These are phyloP conservation scores for Starmera amethionina DNA, from an alignment of 805 yeast genomes.

Conservation along the genomic window DNA sequence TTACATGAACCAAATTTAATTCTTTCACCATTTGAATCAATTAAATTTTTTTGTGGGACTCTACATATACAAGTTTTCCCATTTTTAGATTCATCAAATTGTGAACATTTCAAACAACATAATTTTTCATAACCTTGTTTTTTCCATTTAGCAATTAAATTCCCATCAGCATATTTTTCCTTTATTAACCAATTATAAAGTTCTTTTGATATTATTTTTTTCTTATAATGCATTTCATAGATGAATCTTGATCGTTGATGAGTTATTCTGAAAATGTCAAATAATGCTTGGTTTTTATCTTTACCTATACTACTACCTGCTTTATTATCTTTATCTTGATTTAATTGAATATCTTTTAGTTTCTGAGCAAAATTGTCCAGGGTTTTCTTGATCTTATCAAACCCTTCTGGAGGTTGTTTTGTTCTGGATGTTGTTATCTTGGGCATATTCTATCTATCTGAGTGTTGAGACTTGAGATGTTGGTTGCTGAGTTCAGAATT, in stretches of 20 bases:
- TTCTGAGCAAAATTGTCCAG: slow-evolving; percentile 46
- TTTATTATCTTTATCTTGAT: slow-evolving; percentile 21
- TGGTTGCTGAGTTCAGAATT: too few relatives aligned
- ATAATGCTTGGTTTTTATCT: slow-evolving; percentile 47
- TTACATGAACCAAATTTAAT: slow-evolving; percentile 44
- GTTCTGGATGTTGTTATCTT: slow-evolving; percentile 30
- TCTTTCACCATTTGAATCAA: slow-evolving; percentile 20
- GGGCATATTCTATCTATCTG: slow-evolving; percentile 27
- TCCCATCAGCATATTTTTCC: slow-evolving; percentile 56
- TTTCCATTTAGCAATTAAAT: slow-evolving; percentile 76
- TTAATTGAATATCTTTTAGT: slow-evolving; percentile 42
- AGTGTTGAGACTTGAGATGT: too few relatives aligned
- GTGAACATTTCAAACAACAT: slow-evolving; percentile 77
- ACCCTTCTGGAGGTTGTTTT: slow-evolving; percentile 65
- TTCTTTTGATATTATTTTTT: slow-evolving; percentile 55
- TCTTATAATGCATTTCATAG: slow-evolving; percentile 62
- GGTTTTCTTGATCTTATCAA: slow-evolving; percentile 56
- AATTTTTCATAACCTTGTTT: slow-evolving; percentile 78
- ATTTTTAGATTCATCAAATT: slow-evolving; percentile 49
- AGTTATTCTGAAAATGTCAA: slow-evolving; percentile 63
- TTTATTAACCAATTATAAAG: slow-evolving; percentile 67
- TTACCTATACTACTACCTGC: slow-evolving; percentile 23
- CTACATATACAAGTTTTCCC: slow-evolving; percentile 75
- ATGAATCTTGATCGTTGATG: slow-evolving; percentile 73
- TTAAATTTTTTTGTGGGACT: slow-evolving; percentile 55